Evolutionary conservation across 805 yeast genomes (phyloP).

Genomic region (Sugiyamaella mastotermitis): DNA sequence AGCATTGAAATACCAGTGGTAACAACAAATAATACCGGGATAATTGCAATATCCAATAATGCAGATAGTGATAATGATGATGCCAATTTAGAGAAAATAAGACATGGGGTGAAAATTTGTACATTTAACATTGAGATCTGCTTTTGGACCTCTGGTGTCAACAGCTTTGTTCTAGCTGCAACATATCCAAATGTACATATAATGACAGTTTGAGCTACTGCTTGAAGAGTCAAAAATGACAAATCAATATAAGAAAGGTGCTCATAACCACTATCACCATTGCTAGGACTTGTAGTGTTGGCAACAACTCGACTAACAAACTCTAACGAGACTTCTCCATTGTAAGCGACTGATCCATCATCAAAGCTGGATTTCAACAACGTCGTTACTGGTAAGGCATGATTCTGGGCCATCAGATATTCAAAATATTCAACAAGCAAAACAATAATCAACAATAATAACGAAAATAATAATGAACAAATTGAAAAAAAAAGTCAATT

Average conservation of each 20-base stretch:
- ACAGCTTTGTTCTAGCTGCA: slow-evolving; percentile 68
- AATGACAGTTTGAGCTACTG: slow-evolving; percentile 83
- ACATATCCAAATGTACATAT: slow-evolving; percentile 82
- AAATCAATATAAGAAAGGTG: slow-evolving; percentile 28
- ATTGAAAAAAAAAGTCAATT: too few relatives aligned
- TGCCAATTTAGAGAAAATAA: slow-evolving; percentile 78
- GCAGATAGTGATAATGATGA: slow-evolving; percentile 64
- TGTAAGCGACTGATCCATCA: too few relatives aligned
- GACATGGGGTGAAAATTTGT: slow-evolving; percentile 89
- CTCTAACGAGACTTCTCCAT: too few relatives aligned
- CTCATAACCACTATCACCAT: slow-evolving; percentile 5
- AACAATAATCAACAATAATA: too few relatives aligned
- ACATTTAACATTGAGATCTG: slow-evolving; percentile 74
- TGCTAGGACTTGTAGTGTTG: slow-evolving; percentile 1
- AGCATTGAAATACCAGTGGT: slow-evolving; percentile 70
- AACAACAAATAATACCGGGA: slow-evolving; percentile 78
- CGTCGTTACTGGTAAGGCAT: too few relatives aligned
- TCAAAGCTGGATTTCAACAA: too few relatives aligned
- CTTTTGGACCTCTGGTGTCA: slow-evolving; percentile 71
- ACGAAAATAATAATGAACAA: too few relatives aligned
- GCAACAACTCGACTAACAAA: too few relatives aligned
- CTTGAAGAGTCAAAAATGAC: slow-evolving; percentile 75
- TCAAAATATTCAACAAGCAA: too few relatives aligned
- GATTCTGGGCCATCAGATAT: too few relatives aligned
- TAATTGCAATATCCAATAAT: slow-evolving; percentile 70